These are phyloP conservation scores for Kodamaea ohmeri DNA, from an alignment of 1,139 yeast genomes.

Conservation along the genomic window DNA sequence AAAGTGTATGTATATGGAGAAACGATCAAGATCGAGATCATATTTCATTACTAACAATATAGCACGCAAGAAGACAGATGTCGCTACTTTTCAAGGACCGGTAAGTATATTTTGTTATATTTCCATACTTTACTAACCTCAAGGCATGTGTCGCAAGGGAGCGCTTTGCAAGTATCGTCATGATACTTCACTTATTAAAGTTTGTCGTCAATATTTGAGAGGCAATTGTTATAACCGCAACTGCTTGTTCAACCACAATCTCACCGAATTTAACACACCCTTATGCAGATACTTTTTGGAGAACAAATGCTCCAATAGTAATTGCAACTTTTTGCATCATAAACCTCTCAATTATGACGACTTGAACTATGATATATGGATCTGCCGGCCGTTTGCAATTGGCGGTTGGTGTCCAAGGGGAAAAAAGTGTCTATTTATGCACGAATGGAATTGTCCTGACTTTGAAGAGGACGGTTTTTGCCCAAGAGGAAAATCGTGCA, in stretches of 20 bases:
- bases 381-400: slow-evolving; percentile 66
- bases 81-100: slow-evolving; percentile 40
- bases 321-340: slow-evolving; percentile 54
- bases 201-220: slow-evolving; percentile 52
- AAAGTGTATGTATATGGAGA: slow-evolving; percentile 10
- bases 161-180: slow-evolving; percentile 56
- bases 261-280: slow-evolving; percentile 64
- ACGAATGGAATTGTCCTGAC: slow-evolving; percentile 69
- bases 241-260: slow-evolving; percentile 58
- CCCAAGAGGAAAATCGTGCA: slow-evolving; percentile 47
- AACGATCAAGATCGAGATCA: neutral
- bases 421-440: slow-evolving; percentile 52
- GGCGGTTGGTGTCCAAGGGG: slow-evolving; percentile 72
- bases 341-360: slow-evolving; percentile 37
- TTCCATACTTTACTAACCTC: slow-evolving; percentile 8
- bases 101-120: slow-evolving; percentile 26
- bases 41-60: slow-evolving; percentile 18
- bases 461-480: slow-evolving; percentile 60
- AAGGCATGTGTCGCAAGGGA: slow-evolving; percentile 56
- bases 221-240: slow-evolving; percentile 45
- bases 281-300: slow-evolving; percentile 53
- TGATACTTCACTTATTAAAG: slow-evolving; percentile 45
- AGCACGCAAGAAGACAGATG: slow-evolving; percentile 28
- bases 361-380: slow-evolving; percentile 40
- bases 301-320: slow-evolving; percentile 51